A percentile compares a stretch with the other conserved stretches of the same genome.
phyloP scores from a whole-genome alignment of 208 protist genomes.

The Leishmania tarentolae region DNA sequence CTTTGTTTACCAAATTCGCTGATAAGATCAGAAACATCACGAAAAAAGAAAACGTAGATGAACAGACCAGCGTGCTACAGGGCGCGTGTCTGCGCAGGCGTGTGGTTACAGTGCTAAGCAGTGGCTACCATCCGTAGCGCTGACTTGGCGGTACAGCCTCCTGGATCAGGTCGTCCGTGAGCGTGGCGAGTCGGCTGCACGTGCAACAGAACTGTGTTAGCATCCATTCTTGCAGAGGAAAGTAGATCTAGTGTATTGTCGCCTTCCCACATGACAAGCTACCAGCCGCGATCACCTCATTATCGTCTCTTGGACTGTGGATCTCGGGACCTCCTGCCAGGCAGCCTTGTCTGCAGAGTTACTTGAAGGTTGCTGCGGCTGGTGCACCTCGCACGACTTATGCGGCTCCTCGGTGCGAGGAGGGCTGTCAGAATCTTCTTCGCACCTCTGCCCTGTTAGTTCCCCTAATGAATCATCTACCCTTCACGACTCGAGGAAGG shows the following conservation, averaged over 20 bases:
- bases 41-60: background rate
- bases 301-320: background rate
- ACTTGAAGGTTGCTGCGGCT: background rate
- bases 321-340: background rate
- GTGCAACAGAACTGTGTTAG: background rate
- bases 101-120: background rate
- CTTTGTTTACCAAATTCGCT: too few relatives aligned
- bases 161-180: background rate
- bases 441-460: background rate
- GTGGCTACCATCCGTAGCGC: background rate
- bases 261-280: background rate
- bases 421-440: background rate
- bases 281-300: background rate
- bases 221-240: background rate
- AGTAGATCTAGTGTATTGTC: background rate
- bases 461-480: background rate
- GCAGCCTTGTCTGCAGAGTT: background rate
- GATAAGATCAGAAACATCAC: too few relatives aligned
- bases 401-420: too few relatives aligned
- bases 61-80: background rate
- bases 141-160: background rate
- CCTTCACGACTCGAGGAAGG: background rate
- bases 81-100: too few relatives aligned
- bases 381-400: too few relatives aligned
- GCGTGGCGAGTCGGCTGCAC: background rate